A percentile compares a stretch with the other conserved stretches of the same genome.
phyloP scores from a whole-genome alignment of 192 early-diverging fungal genomes.

The Entomortierella lignicola region DNA sequence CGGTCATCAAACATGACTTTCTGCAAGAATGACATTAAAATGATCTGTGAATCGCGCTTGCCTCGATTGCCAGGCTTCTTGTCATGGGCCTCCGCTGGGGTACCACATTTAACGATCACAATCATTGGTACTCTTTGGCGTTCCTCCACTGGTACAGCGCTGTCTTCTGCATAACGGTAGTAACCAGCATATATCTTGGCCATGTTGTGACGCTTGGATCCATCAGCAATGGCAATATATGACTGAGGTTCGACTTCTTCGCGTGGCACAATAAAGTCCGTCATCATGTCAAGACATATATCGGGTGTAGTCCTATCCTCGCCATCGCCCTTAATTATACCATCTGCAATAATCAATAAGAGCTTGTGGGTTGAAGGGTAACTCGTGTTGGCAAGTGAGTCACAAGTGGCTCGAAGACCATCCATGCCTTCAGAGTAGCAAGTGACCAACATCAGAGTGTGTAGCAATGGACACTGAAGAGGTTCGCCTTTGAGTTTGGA shows the following conservation, averaged over 20 bases:
- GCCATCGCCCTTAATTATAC: slow-evolving; percentile 94
- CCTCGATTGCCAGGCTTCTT: slow-evolving; percentile 94
- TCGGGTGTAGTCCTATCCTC: slow-evolving; percentile 97
- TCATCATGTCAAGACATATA: slow-evolving; percentile 93
- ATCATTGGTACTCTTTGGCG: slow-evolving; percentile 94
- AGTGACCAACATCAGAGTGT: slow-evolving; percentile 82
- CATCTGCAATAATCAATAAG: slow-evolving; percentile 89
- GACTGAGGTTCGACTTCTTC: slow-evolving; percentile 79
- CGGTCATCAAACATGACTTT: slow-evolving; percentile 90
- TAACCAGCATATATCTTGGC: slow-evolving; percentile 96
- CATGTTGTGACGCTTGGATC: slow-evolving; percentile 92
- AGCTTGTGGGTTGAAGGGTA: slow-evolving; percentile 93
- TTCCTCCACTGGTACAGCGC: too few relatives aligned
- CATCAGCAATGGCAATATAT: slow-evolving; percentile 92
- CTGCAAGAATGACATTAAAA: slow-evolving; percentile 93
- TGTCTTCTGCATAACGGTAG: slow-evolving; percentile 88
- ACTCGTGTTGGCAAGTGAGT: slow-evolving; percentile 77
- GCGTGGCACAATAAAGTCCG: slow-evolving; percentile 85
- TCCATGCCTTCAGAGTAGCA: slow-evolving; percentile 96
- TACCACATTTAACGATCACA: slow-evolving; percentile 94
- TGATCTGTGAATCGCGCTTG: slow-evolving; percentile 97
- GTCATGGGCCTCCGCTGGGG: slow-evolving; percentile 84
- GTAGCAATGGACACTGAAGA: slow-evolving; percentile 59
- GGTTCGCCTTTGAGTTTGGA: slow-evolving; percentile 59
- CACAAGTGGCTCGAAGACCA: slow-evolving; percentile 84